Evolutionary conservation across 345 rosid genomes (phyloP).

Genomic region (Cardamine resedifolia): DNA sequence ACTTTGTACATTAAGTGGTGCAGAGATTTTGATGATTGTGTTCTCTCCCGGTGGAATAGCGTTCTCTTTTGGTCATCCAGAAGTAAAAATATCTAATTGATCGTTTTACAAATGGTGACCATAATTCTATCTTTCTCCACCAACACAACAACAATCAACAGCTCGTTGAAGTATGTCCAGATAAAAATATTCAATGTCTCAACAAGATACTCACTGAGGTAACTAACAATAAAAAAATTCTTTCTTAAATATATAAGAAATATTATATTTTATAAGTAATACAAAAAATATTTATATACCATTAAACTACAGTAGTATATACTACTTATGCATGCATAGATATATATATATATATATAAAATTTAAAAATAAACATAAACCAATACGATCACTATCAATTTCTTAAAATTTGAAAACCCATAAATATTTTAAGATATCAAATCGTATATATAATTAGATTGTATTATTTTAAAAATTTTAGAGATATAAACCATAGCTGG

Average conservation of each 20-base stretch:
- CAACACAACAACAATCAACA: conserved; percentile 1
- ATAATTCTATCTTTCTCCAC: background rate
- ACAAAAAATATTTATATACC: background rate
- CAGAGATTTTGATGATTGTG: conserved; percentile 17
- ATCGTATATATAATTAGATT: background rate
- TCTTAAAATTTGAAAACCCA: background rate
- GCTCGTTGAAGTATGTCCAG: conserved; percentile 37
- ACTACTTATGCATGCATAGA: background rate
- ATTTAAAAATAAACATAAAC: too few relatives aligned
- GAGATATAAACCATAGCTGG: background rate
- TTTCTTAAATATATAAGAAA: background rate
- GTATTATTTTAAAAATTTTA: background rate
- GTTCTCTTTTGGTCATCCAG: conserved; percentile 60
- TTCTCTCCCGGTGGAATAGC: conserved; percentile 37
- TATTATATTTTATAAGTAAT: background rate
- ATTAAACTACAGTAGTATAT: background rate
- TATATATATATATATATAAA: background rate
- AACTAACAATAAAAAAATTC: background rate
- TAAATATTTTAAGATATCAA: background rate
- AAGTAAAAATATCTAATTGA: conserved; percentile 38
- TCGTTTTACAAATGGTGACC: conserved; percentile 23
- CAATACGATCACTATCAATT: background rate
- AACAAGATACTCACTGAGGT: conserved; percentile 45
- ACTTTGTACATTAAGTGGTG: conserved; percentile 18
- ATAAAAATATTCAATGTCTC: conserved; percentile 43